These are phyloP conservation scores for Chrysoporthe puriensis DNA, from an alignment of 2,329 filamentous ascomycete species.

Conservation along the genomic window DNA sequence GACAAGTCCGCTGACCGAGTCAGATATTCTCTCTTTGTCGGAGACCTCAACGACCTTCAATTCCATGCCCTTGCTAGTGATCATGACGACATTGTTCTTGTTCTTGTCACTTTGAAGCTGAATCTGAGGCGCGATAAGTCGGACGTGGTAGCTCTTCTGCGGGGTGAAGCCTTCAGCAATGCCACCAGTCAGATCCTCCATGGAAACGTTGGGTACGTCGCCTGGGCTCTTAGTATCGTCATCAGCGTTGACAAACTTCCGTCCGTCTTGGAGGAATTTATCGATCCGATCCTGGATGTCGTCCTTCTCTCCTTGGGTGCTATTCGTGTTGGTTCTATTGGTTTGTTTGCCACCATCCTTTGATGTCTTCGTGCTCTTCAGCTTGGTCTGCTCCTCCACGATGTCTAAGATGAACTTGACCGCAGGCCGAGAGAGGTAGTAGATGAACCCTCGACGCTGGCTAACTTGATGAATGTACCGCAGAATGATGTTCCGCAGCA, in stretches of 20 bases:
- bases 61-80: conserved; percentile 97
- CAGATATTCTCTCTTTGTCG: conserved; percentile 90
- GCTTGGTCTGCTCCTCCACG: conserved; percentile 87
- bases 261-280: conserved; percentile 81
- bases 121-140: conserved; percentile 95
- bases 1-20: conserved; percentile 92
- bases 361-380: conserved; percentile 50
- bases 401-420: conserved; percentile 99
- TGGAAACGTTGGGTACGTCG: conserved; percentile 45
- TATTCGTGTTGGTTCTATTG: conserved; percentile 33
- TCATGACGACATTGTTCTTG: conserved; percentile 91
- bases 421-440: conserved; percentile 93
- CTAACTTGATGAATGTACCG: conserved; percentile 97
- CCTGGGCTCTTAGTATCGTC: conserved; percentile 45
- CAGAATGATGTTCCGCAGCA: conserved; percentile 91
- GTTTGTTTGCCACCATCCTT: conserved; percentile 29
- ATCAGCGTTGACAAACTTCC: conserved; percentile 77
- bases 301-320: conserved; percentile 41
- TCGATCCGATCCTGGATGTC: conserved; percentile 85
- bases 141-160: conserved; percentile 92
- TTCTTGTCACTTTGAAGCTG: conserved; percentile 99
- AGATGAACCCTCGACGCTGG: conserved; percentile 93
- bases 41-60: conserved; percentile 97
- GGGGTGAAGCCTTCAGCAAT: conserved; percentile 87
- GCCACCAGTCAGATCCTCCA: conserved; percentile 70